Conservation (phyloP, 495 filamentous ascomycete genomes). For the Neurospora tetrasperma region DNA sequence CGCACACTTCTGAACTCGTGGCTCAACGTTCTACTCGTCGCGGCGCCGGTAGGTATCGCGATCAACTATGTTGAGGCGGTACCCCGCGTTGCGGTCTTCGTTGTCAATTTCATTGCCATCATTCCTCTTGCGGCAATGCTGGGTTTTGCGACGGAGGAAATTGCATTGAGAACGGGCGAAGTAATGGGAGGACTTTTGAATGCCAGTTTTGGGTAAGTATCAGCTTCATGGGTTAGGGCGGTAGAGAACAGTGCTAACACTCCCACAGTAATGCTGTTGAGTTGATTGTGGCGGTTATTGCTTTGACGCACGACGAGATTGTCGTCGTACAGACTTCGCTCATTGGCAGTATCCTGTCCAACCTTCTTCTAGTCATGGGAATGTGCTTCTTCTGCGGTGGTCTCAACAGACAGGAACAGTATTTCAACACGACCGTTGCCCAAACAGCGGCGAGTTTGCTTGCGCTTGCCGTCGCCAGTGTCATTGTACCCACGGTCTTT, state of each 20-base stretch:
- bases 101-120: conserved; percentile 83
- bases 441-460: conserved; percentile 81
- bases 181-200: conserved; percentile 80
- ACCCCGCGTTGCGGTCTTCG: conserved; percentile 55
- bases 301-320: conserved; percentile 59
- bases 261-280: conserved; percentile 72
- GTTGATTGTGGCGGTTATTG: conserved; percentile 81
- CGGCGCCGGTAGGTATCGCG: conserved; percentile 69
- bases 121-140: conserved; percentile 81
- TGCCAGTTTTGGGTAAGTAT: conserved; percentile 69
- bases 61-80: conserved; percentile 50
- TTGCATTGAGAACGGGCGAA: conserved; percentile 73
- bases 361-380: conserved; percentile 81
- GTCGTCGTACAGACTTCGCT: conserved; percentile 88
- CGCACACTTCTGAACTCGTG: conserved; percentile 67
- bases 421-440: conserved; percentile 89
- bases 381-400: conserved; percentile 93
- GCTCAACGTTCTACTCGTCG: conserved; percentile 75
- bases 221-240: background rate
- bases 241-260: conserved; percentile 1
- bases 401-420: conserved; percentile 66
- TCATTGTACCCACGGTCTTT: conserved; percentile 89
- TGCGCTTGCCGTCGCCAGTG: conserved; percentile 62
- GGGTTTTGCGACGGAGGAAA: conserved; percentile 86
- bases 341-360: conserved; percentile 84